These are phyloP conservation scores for Cyamopsis tetragonoloba DNA, from an alignment of 306 rosid genomes.

Conservation along the genomic window DNA sequence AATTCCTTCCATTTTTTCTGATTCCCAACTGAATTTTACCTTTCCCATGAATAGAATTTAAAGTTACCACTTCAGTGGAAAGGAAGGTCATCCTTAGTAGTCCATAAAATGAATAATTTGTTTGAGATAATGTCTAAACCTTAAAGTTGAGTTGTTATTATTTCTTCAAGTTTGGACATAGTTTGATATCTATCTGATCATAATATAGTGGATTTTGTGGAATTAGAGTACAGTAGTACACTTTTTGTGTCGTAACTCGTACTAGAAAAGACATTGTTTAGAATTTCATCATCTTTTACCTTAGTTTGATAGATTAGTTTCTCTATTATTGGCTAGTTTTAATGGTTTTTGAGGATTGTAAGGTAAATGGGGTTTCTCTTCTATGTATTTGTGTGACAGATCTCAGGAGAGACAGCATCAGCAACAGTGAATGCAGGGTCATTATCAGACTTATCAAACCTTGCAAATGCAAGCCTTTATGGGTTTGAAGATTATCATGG, in stretches of 20 bases:
- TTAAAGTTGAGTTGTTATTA: too few species aligned
- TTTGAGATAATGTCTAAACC: too few species aligned
- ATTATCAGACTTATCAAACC: constrained; percentile 69
- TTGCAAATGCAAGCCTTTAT: constrained; percentile 80
- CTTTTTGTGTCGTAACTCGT: neutral
- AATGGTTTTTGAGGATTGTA: neutral
- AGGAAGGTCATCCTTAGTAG: neutral
- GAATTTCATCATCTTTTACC: neutral
- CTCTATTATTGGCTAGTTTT: neutral
- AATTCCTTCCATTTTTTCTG: neutral
- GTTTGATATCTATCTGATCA: too few species aligned
- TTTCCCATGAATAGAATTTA: neutral
- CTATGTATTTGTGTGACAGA: constrained; percentile 41
- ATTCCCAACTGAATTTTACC: neutral
- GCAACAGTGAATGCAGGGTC: constrained; percentile 87
- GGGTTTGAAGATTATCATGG: constrained; percentile 99
- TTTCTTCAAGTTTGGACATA: too few species aligned
- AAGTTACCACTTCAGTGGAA: neutral
- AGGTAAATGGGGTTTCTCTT: constrained; percentile 5
- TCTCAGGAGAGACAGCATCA: constrained; percentile 94
- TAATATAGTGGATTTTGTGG: too few species aligned
- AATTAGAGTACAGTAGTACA: neutral
- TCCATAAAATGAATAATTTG: neutral
- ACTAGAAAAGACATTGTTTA: neutral
- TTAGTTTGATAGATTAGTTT: neutral